Conservation (phyloP, 345 rosid species). For the Fremontodendron californicum region DNA sequence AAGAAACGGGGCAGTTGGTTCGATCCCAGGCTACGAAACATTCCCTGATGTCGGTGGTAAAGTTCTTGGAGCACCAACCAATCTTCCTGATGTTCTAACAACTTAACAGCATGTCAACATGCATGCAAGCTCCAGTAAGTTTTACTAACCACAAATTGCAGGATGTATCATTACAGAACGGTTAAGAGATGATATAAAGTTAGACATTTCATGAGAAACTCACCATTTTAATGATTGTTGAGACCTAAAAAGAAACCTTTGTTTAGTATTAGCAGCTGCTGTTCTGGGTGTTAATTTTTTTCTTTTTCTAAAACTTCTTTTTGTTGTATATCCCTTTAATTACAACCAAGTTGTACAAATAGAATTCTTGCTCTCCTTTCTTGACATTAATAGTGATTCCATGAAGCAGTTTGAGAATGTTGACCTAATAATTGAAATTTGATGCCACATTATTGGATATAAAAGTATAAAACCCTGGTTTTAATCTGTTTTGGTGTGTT, state of each 20-base stretch:
- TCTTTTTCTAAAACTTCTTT: not conserved
- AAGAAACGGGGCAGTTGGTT: slow-evolving; percentile 35
- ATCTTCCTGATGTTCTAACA: slow-evolving; percentile 61
- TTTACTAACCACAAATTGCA: not conserved
- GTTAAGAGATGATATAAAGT: not conserved
- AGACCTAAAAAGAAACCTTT: not conserved
- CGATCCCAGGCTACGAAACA: slow-evolving; percentile 35
- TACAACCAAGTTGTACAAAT: not conserved
- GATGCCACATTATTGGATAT: too few species aligned
- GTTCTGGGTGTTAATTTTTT: not conserved
- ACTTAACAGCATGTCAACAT: slow-evolving; percentile 25
- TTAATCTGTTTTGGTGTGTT: too few species aligned
- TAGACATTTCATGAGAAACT: not conserved
- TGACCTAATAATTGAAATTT: too few species aligned
- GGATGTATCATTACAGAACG: not conserved
- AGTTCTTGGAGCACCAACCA: slow-evolving; percentile 54
- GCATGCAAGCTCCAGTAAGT: not conserved
- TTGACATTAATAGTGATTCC: not conserved
- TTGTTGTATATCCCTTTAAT: not conserved
- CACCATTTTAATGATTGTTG: not conserved
- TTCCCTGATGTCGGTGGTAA: slow-evolving; percentile 75
- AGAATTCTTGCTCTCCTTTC: not conserved
- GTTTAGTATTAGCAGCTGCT: not conserved
- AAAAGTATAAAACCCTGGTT: too few species aligned
- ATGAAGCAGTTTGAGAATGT: too few species aligned